Evolutionary conservation across 1,139 yeast genomes (phyloP).

Genomic region (Protomyces lactucae-debilis): DNA sequence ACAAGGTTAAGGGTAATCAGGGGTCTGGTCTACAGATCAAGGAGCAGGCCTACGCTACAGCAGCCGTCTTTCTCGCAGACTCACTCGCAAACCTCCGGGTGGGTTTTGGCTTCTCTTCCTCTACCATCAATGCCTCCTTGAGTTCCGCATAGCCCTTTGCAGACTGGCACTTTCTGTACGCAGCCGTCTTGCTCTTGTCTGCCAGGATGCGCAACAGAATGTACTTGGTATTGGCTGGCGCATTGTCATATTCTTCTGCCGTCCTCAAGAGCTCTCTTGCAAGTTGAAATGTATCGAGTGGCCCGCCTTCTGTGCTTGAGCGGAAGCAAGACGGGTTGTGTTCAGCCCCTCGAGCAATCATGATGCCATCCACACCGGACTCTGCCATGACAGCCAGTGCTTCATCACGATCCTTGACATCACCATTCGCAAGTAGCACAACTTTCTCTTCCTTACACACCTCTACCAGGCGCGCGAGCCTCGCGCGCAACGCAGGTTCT

Average conservation of each 20-base stretch:
- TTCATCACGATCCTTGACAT: conserved; percentile 54
- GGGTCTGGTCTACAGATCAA: not conserved
- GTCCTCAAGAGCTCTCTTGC: conserved; percentile 54
- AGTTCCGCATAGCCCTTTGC: conserved; percentile 56
- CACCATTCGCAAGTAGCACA: conserved; percentile 77
- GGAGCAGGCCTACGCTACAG: not conserved
- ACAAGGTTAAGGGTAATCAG: no score
- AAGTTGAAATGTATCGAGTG: conserved; percentile 40
- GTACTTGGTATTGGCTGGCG: conserved; percentile 69
- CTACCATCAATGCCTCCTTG: not conserved
- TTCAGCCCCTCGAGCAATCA: conserved; percentile 93
- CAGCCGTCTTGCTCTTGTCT: conserved; percentile 53
- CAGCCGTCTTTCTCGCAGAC: not conserved
- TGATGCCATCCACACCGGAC: conserved; percentile 67
- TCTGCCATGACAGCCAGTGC: conserved; percentile 49
- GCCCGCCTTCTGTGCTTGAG: conserved; percentile 18
- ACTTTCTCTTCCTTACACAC: conserved; percentile 62
- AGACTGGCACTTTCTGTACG: conserved; percentile 55
- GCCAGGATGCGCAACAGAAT: conserved; percentile 74
- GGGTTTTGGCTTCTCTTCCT: not conserved
- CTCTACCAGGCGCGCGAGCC: conserved; percentile 55
- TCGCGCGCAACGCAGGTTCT: conserved; percentile 65
- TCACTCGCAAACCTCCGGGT: not conserved
- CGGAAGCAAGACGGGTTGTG: conserved; percentile 73
- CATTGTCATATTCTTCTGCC: conserved; percentile 56